Conservation (phyloP, 1,139 yeast species). For the Scheffersomyces titani region DNA sequence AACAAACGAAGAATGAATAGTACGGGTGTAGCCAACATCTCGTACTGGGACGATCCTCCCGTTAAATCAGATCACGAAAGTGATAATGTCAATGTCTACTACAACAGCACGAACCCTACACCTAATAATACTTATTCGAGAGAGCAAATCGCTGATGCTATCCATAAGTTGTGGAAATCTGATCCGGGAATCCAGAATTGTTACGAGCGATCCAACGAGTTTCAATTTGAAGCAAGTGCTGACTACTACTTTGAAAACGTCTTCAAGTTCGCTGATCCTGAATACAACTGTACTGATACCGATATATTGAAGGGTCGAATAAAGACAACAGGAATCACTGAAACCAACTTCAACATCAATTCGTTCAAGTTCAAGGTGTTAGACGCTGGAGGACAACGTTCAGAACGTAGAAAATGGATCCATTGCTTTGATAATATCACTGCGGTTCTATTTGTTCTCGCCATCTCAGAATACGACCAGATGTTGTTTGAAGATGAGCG, state of each 20-base stretch:
- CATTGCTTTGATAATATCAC: constrained; percentile 94
- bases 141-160: constrained; percentile 65
- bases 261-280: constrained; percentile 58
- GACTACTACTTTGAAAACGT: constrained; percentile 75
- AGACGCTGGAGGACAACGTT: constrained; percentile 97
- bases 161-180: constrained; percentile 61
- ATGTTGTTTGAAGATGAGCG: constrained; percentile 85
- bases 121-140: constrained; percentile 26
- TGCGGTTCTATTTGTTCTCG: constrained; percentile 86
- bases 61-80: background rate
- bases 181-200: constrained; percentile 70
- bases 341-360: constrained; percentile 74
- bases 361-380: constrained; percentile 70
- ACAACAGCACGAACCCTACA: background rate
- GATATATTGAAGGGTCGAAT: constrained; percentile 90
- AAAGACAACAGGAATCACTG: constrained; percentile 94
- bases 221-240: constrained; percentile 82
- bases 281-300: constrained; percentile 71
- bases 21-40: constrained; percentile 48
- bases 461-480: constrained; percentile 92
- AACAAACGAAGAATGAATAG: constrained; percentile 51
- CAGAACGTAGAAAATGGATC: constrained; percentile 94
- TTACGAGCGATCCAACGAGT: constrained; percentile 66
- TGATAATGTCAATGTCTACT: background rate
- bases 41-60: constrained; percentile 8